Base-by-base conservation (phyloP, 768 basidiomycete species). In the Leccinellum luteum region DNA sequence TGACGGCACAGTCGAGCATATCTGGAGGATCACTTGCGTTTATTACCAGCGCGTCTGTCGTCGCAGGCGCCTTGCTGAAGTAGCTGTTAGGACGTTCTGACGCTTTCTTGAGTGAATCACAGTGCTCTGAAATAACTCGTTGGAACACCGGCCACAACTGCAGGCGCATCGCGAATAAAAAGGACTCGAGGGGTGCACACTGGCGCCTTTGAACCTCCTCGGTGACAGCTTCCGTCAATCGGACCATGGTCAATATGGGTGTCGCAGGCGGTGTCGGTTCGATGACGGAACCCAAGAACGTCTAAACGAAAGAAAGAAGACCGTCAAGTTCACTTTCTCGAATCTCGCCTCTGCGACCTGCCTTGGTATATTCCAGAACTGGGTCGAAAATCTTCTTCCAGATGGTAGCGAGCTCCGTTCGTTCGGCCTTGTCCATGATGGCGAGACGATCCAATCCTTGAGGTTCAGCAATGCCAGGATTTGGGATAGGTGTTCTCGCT, bases 311-410 rank as follows among this genome's bases (percentile, higher is more conserved):
- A 1, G 34, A 51, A 44, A 1, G 34, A 17, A 32, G 41, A 2
- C 8, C 10, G 32, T 58, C 45, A 59, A n/a, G 12, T 51, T 48
- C 23, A 17, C 10, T 8, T 10, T 35, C 9, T 3, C 21, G 28
- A 13, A 41, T 19, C 10, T 12, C 35, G 52, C 43, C 28, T n/a
- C 23, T 6, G 57, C 17, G 30, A 71, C 77, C 35, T 68, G 85
- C 93, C 75, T 90, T 84, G 61, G 84, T 85, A 68, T 96, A 97
- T 54, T 92, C 89, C 57, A 96, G 74, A 5, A 90, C 89, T 1
- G 97, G 93, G 61, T 96, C 95, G 74, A 97, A 85, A 41, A 97
- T 83, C 67, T 92, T 89, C 71, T 94, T 96, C 94, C 95, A 99
- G 12, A 92, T 77, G 2, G 76, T 75, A 64, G 85, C 83, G 30